Evolutionary conservation across 2,329 filamentous ascomycete species (phyloP).

Genomic region (Colletotrichum nymphaeae): DNA sequence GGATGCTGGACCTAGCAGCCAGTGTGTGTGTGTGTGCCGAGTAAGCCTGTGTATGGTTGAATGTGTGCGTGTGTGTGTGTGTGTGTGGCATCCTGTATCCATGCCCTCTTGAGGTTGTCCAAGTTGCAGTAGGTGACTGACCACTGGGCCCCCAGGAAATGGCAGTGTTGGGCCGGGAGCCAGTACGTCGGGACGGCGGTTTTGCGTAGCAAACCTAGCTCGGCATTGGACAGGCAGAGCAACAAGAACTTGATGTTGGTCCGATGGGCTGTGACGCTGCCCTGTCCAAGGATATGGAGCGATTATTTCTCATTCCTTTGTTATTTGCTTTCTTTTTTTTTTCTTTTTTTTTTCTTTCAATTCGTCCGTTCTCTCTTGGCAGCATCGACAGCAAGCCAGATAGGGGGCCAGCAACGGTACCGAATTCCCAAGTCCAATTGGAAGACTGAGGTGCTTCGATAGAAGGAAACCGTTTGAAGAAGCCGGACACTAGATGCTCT

Average conservation of each 20-base stretch:
- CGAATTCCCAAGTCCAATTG: slow-evolving; percentile 2
- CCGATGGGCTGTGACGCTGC: slow-evolving; percentile 5
- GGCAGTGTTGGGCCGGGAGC: slow-evolving; percentile 30
- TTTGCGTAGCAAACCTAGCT: slow-evolving; percentile 31
- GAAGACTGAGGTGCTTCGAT: neutral
- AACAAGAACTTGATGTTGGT: slow-evolving; percentile 21
- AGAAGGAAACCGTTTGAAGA: neutral
- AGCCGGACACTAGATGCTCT: neutral
- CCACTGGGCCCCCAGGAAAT: slow-evolving; percentile 15
- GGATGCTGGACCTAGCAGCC: neutral
- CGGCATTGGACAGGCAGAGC: slow-evolving; percentile 26
- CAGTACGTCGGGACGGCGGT: slow-evolving; percentile 32
- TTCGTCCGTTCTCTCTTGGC: slow-evolving; percentile 26
- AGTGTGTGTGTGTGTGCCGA: neutral
- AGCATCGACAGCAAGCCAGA: slow-evolving; percentile 12
- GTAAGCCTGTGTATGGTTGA: neutral
- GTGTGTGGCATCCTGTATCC: neutral
- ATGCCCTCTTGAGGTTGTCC: neutral
- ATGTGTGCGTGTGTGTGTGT: neutral
- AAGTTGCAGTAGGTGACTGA: slow-evolving; percentile 9
- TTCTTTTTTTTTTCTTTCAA: neutral
- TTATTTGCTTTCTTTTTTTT: neutral
- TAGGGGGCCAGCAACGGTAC: slow-evolving; percentile 11
- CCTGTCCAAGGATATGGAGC: neutral
- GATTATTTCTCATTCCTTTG: neutral